phyloP scores from a whole-genome alignment of 192 early-diverging fungal species.

The Backusella tarrabulga region DNA sequence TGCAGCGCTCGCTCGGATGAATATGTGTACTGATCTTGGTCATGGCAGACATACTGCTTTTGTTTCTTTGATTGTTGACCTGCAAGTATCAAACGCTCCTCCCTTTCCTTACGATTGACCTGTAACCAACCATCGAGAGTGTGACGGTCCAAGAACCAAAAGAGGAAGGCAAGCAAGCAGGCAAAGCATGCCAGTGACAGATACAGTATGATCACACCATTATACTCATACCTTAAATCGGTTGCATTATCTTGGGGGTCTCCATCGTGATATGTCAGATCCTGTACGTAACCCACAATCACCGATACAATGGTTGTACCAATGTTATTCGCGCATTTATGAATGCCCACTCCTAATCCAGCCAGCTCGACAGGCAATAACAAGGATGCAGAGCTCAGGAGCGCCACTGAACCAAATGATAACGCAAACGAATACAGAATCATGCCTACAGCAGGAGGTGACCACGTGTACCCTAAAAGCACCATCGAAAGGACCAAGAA shows the following conservation, averaged over 20 bases:
- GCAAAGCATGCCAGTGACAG: slow-evolving; percentile 11
- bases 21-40: not conserved
- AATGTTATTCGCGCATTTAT: slow-evolving; percentile 62
- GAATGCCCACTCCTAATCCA: slow-evolving; percentile 55
- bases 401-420: slow-evolving; percentile 50
- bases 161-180: not conserved
- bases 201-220: slow-evolving; percentile 28
- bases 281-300: slow-evolving; percentile 58
- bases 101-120: slow-evolving; percentile 17
- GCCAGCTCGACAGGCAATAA: slow-evolving; percentile 46
- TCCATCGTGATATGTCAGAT: slow-evolving; percentile 35
- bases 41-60: not conserved
- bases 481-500: slow-evolving; percentile 23
- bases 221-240: slow-evolving; percentile 19
- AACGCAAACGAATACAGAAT: slow-evolving; percentile 56
- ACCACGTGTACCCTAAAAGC: slow-evolving; percentile 50
- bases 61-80: not conserved
- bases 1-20: not conserved
- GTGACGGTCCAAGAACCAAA: slow-evolving; percentile 26
- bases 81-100: slow-evolving; percentile 9
- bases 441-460: slow-evolving; percentile 50
- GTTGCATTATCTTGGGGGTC: slow-evolving; percentile 10
- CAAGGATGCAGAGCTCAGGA: slow-evolving; percentile 53
- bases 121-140: slow-evolving; percentile 25
- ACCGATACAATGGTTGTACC: slow-evolving; percentile 60